Evolutionary conservation across 139 green algal genomes (phyloP).

Genomic region (Nannochloris sp.): DNA sequence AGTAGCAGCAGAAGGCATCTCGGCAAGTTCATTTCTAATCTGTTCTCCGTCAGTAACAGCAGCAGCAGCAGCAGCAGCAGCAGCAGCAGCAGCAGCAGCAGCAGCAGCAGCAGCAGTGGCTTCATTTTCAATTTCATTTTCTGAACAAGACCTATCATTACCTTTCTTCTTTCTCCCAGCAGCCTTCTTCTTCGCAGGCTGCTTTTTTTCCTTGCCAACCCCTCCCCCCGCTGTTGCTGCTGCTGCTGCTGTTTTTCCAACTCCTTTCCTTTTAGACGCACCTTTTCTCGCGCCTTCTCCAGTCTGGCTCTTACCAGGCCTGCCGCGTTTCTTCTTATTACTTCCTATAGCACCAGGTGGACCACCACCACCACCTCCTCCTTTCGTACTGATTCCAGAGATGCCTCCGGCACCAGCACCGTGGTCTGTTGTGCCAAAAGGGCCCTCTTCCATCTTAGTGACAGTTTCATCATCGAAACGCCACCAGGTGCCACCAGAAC

Average conservation of each 20-base stretch:
- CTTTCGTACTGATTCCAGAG: background rate
- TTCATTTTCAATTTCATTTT: background rate
- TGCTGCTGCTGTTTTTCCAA: background rate
- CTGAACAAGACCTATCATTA: background rate
- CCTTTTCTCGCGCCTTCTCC: background rate
- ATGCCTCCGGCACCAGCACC: slow-evolving; percentile 5
- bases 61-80: background rate
- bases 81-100: background rate
- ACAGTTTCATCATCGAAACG: slow-evolving; percentile 79
- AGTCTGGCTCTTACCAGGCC: background rate
- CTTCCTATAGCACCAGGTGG: background rate
- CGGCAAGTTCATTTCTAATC: background rate
- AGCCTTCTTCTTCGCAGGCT: too few species aligned
- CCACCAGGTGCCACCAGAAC: slow-evolving; percentile 60
- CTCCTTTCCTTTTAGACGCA: background rate
- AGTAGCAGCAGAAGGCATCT: background rate
- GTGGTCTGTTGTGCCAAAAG: slow-evolving; percentile 41
- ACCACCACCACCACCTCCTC: background rate
- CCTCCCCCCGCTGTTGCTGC: too few species aligned
- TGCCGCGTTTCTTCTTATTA: background rate
- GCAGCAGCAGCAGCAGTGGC: background rate
- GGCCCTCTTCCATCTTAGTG: slow-evolving; percentile 31
- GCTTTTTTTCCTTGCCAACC: too few species aligned
- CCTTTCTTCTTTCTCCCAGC: too few species aligned
- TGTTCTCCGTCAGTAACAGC: background rate